Conservation (phyloP, 2,329 filamentous ascomycete genomes). For the Uncinocarpus reesii region DNA sequence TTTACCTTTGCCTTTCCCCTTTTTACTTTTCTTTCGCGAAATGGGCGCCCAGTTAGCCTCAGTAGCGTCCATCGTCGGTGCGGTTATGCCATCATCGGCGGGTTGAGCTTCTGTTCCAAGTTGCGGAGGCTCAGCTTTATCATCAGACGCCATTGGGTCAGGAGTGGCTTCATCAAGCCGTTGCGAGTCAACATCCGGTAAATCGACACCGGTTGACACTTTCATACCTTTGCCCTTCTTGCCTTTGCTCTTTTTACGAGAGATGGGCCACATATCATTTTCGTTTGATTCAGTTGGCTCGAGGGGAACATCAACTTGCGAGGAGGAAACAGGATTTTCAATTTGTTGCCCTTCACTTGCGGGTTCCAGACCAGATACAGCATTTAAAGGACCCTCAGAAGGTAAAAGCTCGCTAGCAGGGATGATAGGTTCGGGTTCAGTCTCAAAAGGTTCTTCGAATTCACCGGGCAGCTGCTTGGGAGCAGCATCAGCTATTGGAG, state of each 20-base stretch:
- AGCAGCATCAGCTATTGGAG: too few species aligned
- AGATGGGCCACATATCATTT: neutral
- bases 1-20: conserved; percentile 1
- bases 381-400: too few species aligned
- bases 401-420: too few species aligned
- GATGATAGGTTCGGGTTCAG: too few species aligned
- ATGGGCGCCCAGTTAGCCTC: neutral
- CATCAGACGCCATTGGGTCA: neutral
- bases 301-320: too few species aligned
- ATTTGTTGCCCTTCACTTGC: neutral
- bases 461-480: too few species aligned
- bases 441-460: too few species aligned
- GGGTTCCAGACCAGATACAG: too few species aligned
- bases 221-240: conserved; percentile 1
- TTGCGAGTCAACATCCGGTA: neutral
- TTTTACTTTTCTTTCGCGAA: neutral
- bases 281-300: neutral
- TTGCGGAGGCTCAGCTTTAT: neutral
- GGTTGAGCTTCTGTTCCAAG: neutral
- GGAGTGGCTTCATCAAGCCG: neutral
- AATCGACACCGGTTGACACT: neutral
- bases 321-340: neutral
- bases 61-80: neutral
- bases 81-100: neutral
- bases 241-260: too few species aligned